phyloP scores from a whole-genome alignment of 495 filamentous ascomycete genomes.

The Penicillium cataractarum region DNA sequence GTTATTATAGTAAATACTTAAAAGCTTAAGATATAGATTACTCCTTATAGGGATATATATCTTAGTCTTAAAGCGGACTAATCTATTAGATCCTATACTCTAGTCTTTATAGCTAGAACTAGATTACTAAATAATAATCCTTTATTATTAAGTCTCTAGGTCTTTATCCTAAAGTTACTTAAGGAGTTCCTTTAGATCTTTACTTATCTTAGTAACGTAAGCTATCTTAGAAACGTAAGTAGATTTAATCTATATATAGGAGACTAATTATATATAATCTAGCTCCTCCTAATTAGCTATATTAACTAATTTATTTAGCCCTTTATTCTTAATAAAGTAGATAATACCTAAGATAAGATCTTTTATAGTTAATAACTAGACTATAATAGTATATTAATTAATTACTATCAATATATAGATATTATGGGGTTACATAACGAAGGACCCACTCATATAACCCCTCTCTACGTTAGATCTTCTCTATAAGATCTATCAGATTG shows the following conservation, averaged over 20 bases:
- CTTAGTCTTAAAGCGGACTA: not conserved
- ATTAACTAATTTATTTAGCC: not conserved
- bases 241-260: not conserved
- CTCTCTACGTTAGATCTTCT: too few relatives aligned
- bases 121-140: not conserved
- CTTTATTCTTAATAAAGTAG: too few relatives aligned
- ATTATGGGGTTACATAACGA: too few relatives aligned
- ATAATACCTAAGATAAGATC: too few relatives aligned
- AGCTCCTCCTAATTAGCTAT: not conserved
- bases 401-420: too few relatives aligned
- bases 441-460: too few relatives aligned
- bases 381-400: too few relatives aligned
- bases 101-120: not conserved
- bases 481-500: too few relatives aligned
- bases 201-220: not conserved
- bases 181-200: not conserved
- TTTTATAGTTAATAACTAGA: too few relatives aligned
- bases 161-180: not conserved
- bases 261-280: not conserved
- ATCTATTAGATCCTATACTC: not conserved
- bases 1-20: constrained; percentile 4
- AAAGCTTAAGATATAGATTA: not conserved
- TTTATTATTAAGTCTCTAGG: not conserved
- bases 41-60: not conserved
- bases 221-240: not conserved